Conservation (phyloP, 179 eudicot species). For the Sideroxylon spinosum region DNA sequence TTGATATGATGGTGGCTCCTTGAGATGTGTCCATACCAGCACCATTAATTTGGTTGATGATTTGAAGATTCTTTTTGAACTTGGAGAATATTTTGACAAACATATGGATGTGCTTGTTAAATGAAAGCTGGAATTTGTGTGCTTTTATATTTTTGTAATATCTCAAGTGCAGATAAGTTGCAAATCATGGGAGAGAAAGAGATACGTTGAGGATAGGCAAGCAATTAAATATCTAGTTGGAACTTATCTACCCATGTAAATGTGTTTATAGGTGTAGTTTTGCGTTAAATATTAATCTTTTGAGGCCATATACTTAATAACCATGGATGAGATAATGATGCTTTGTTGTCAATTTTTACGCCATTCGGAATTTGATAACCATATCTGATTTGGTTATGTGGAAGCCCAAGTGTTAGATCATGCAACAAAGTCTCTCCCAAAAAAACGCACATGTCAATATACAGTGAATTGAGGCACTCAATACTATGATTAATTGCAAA, state of each 20-base stretch:
- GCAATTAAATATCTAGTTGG: background rate
- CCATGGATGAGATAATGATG: background rate
- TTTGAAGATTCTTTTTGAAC: background rate
- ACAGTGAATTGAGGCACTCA: background rate
- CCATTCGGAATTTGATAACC: background rate
- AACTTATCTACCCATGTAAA: background rate
- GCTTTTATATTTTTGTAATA: too few relatives aligned
- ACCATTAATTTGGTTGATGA: background rate
- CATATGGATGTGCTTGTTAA: background rate
- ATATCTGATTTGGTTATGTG: background rate
- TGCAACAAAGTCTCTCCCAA: background rate
- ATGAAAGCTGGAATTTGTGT: background rate
- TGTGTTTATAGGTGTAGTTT: background rate
- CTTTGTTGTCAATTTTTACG: background rate
- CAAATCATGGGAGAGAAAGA: background rate
- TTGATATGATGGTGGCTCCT: conserved; percentile 1
- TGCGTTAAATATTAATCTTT: background rate
- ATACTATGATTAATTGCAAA: background rate
- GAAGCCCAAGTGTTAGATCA: background rate
- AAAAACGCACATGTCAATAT: background rate
- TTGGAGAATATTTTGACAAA: background rate
- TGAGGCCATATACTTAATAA: background rate
- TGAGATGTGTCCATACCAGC: background rate
- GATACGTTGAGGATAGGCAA: background rate
- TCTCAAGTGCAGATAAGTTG: background rate